Base-by-base conservation (phyloP, 495 filamentous ascomycete species). In the Penicillium fimorum region DNA sequence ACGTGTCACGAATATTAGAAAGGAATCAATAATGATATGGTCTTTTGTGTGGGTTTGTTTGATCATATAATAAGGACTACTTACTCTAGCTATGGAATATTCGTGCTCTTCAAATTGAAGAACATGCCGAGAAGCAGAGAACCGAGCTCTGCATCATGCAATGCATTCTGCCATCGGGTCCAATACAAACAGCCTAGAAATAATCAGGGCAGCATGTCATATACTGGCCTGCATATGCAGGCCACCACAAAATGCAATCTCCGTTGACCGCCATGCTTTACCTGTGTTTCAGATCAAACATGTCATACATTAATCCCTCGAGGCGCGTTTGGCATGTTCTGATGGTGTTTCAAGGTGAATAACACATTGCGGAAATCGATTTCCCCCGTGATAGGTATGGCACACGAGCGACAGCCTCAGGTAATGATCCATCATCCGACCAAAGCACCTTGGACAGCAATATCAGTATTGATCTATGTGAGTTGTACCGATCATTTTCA, bases 1-100 rank as follows among this genome's bases (percentile, higher is more conserved):
- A 51, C 25, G 35, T 29, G 20, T 51, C 25, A 51, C 22, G 49
- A 41, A 11, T 40, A 51, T 29, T 5, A 29, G 15, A 29, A 46
- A 13, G 20, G 5, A 10, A 24, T 50, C 7, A 6, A 13, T 20
- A 48, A 48, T 48, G n/a, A 33, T 29, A 8, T 30, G 33, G 29
- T 38, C n/a, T 37, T 27, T 27, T 27, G 25, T 27, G 6, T 27
- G 25, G 25, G 25, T 5, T 27, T 27, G 22, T 22, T 2, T 1
- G 2, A 22, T 22, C 6, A 4, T 27, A 27, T 27, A 27, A 27
- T 27, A 7, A 2, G 6, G 25, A 27, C 25, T 27, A 27, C 4
- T 27, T 27, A 27, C 25, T 2, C 6, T 27, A 22, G 22, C 22
- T 22, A 22, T 22, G 2, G 22, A 1, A 2, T 22, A 22, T 22